These are phyloP conservation scores for Macrophomina phaseolina DNA, from an alignment of 2,329 filamentous ascomycete species.

Conservation along the genomic window DNA sequence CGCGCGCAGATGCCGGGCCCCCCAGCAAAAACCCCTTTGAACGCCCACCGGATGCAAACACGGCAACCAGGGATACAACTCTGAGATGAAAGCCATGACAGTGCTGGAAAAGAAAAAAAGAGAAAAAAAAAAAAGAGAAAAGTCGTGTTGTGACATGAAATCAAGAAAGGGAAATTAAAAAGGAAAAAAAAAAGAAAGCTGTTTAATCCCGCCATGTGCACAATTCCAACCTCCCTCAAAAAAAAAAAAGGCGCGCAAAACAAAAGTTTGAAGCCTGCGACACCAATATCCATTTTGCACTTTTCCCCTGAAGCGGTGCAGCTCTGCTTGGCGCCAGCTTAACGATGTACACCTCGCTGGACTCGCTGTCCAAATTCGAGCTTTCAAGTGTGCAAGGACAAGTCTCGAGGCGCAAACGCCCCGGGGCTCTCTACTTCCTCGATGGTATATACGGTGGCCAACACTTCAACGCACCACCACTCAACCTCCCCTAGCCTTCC, in stretches of 20 bases:
- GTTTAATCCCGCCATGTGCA: constrained; percentile 20
- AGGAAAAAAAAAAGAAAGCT: neutral
- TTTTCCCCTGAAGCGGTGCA: neutral
- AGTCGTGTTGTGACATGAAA: constrained; percentile 28
- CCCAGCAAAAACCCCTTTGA: constrained; percentile 14
- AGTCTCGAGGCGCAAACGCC: constrained; percentile 1
- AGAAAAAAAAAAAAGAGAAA: constrained; percentile 12
- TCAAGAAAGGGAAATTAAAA: constrained; percentile 8
- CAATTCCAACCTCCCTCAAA: constrained; percentile 8
- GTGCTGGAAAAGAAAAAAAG: constrained; percentile 16
- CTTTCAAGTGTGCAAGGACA: constrained; percentile 3
- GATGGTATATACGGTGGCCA: constrained; percentile 4
- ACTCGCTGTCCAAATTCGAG: constrained; percentile 10
- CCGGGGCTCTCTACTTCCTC: constrained; percentile 1
- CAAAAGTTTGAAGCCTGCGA: constrained; percentile 4
- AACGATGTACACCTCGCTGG: neutral
- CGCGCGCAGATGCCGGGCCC: constrained; percentile 19
- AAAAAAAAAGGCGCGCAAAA: neutral
- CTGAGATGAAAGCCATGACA: constrained; percentile 24
- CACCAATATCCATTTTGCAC: neutral
- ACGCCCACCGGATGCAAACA: constrained; percentile 21
- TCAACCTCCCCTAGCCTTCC: constrained; percentile 65
- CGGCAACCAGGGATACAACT: constrained; percentile 25
- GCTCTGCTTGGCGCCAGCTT: neutral
- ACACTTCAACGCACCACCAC: neutral